These are phyloP conservation scores for Leptographium galeiforme DNA, from an alignment of 2,329 filamentous ascomycete species.

Conservation along the genomic window DNA sequence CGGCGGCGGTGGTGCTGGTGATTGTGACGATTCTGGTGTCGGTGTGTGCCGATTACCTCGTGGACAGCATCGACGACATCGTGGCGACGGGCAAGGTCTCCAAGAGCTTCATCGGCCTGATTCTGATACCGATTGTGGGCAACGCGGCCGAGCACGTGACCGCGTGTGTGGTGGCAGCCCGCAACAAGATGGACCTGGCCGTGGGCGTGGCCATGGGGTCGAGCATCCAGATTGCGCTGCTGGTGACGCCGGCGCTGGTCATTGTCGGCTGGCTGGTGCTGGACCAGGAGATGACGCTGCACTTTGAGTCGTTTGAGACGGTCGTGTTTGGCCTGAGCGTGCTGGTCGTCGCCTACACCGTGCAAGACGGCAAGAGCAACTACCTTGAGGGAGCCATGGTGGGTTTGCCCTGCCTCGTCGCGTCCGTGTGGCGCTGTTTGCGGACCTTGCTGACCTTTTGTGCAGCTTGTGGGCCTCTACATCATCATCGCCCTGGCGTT, in stretches of 20 bases:
- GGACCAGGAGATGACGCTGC: conserved; percentile 58
- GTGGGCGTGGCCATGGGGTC: conserved; percentile 74
- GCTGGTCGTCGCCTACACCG: conserved; percentile 60
- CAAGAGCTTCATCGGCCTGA: conserved; percentile 66
- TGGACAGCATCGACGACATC: conserved; percentile 58
- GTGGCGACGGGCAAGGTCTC: conserved; percentile 46
- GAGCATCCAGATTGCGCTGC: conserved; percentile 69
- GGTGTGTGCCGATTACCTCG: conserved; percentile 68
- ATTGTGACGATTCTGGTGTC: conserved; percentile 59
- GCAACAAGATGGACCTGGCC: conserved; percentile 64
- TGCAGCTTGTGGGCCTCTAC: conserved; percentile 35
- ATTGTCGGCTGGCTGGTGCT: conserved; percentile 68
- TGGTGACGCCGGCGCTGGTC: conserved; percentile 69
- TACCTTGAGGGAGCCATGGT: conserved; percentile 73
- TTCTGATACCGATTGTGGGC: conserved; percentile 70
- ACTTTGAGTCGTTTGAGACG: conserved; percentile 71
- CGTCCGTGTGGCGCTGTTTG: background rate
- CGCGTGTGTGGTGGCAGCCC: conserved; percentile 63
- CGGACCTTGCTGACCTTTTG: background rate
- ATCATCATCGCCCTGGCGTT: conserved; percentile 48
- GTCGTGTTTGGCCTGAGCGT: conserved; percentile 66
- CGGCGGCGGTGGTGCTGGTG: conserved; percentile 54
- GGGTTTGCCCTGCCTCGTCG: conserved; percentile 10
- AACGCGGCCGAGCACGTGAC: conserved; percentile 76
- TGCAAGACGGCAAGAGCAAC: conserved; percentile 73